A percentile compares a stretch with the other conserved stretches of the same genome.
phyloP scores from a whole-genome alignment of 768 basidiomycete species.

The Termitomyces sp. region DNA sequence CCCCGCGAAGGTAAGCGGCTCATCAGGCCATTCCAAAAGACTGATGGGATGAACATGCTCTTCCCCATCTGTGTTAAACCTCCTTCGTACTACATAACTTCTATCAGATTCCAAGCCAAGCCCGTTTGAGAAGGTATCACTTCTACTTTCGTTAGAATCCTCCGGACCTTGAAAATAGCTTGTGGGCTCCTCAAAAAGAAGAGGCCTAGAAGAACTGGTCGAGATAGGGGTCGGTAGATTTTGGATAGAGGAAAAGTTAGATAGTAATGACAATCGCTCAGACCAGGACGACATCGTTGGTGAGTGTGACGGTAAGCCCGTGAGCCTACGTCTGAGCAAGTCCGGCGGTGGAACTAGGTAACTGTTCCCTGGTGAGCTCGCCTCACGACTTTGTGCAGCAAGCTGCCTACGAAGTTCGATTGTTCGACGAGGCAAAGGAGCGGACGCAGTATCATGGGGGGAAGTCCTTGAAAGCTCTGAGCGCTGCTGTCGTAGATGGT shows the following conservation, averaged over 20 bases:
- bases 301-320: constrained; percentile 15
- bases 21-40: constrained; percentile 33
- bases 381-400: not conserved
- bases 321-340: constrained; percentile 17
- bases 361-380: not conserved
- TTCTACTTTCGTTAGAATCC: constrained; percentile 3
- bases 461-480: constrained; percentile 8
- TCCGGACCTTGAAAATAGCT: constrained; percentile 23
- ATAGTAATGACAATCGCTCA: constrained; percentile 32
- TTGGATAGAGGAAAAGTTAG: constrained; percentile 34
- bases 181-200: constrained; percentile 36
- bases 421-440: not conserved
- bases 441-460: not conserved
- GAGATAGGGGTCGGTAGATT: constrained; percentile 32
- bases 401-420: not conserved
- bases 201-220: constrained; percentile 22
- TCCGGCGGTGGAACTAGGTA: constrained; percentile 12
- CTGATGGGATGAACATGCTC: constrained; percentile 34
- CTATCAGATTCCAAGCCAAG: constrained; percentile 15
- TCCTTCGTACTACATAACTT: constrained; percentile 30
- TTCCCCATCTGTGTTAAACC: constrained; percentile 29
- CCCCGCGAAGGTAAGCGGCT: constrained; percentile 24
- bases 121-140: not conserved
- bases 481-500: constrained; percentile 19
- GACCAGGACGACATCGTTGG: constrained; percentile 17